A percentile compares a stretch with the other conserved stretches of the same genome.
Evolutionary conservation across 176 grass and related monocot genomes (phyloP).

Genomic region (Zea mays): Zm-B73-REFERENCE-NAM-5.0 NC_050096.1:6782001-6782500

Average conservation of each 20-base stretch:
- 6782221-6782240: background rate
- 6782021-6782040: background rate
- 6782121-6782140: background rate
- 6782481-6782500: too few species aligned
- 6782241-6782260: background rate
- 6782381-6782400: too few species aligned
- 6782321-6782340: too few species aligned
- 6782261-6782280: background rate
- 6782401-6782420: too few species aligned
- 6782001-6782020: constrained; percentile 22
- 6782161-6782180: background rate
- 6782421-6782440: too few species aligned
- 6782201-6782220: background rate
- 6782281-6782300: background rate
- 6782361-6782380: background rate
- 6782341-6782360: background rate
- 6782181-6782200: background rate
- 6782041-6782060: background rate
- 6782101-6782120: constrained; percentile 7
- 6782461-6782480: too few species aligned
- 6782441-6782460: too few species aligned
- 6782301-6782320: too few species aligned
- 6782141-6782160: background rate
- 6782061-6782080: constrained; percentile 2
- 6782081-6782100: constrained; percentile 15